Conservation (phyloP, 2,329 filamentous ascomycete genomes). For the Aspergillus tamarii region DNA sequence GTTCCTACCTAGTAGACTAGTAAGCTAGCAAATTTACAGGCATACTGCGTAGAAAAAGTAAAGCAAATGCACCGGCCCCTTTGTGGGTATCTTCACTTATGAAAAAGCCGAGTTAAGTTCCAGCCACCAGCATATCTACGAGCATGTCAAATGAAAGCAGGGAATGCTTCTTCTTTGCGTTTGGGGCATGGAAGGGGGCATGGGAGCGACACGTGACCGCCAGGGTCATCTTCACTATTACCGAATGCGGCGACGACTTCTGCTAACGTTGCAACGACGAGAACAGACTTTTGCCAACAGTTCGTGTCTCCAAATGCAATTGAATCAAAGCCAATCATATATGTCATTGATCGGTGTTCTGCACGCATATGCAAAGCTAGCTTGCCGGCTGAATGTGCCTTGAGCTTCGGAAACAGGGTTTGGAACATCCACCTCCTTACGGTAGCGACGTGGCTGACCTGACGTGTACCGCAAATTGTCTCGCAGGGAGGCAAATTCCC, state of each 20-base stretch:
- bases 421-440: not conserved
- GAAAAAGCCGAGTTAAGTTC: not conserved
- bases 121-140: not conserved
- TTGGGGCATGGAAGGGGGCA: not conserved
- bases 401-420: not conserved
- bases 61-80: not conserved
- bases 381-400: not conserved
- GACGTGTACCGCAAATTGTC: not conserved
- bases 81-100: not conserved
- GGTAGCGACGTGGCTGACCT: not conserved
- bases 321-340: not conserved
- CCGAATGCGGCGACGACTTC: conserved; percentile 7
- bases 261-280: not conserved
- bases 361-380: not conserved
- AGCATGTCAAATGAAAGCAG: not conserved
- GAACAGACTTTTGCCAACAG: conserved; percentile 1
- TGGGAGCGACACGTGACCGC: not conserved
- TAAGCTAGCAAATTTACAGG: no score
- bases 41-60: not conserved
- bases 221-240: not conserved
- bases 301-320: not conserved
- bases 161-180: not conserved
- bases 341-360: not conserved
- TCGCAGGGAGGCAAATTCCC: not conserved
- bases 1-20: no score